Evolutionary conservation across 257 asterid species (phyloP).

Genomic region (Nicotiana tabacum): DNA sequence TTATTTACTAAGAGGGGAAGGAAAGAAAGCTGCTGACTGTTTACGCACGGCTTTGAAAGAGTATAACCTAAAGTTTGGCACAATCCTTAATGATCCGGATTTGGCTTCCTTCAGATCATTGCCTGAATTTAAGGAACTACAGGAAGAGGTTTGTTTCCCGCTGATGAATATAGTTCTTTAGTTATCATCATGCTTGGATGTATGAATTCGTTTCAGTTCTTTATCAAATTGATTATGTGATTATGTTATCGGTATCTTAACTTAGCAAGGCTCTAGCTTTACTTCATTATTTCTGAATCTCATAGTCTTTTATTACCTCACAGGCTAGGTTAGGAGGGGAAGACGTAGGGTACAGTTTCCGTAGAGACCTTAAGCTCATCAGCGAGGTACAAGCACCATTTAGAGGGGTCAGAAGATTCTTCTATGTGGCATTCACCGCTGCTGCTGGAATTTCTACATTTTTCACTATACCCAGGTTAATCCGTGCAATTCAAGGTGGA

Average conservation of each 20-base stretch:
- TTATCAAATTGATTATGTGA: conserved; percentile 2
- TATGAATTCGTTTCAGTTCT: background rate
- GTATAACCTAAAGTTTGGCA: conserved; percentile 77
- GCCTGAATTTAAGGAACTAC: conserved; percentile 91
- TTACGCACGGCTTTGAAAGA: conserved; percentile 89
- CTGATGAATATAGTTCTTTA: background rate
- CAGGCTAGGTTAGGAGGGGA: conserved; percentile 96
- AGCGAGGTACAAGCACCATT: conserved; percentile 99
- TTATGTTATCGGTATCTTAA: background rate
- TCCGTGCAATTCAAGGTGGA: conserved; percentile 72
- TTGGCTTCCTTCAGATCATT: conserved; percentile 89
- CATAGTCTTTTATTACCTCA: conserved; percentile 7
- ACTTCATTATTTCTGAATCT: background rate
- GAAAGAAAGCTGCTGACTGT: conserved; percentile 79
- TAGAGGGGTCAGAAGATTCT: conserved; percentile 83
- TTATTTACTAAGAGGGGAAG: conserved; percentile 80
- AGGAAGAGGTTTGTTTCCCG: conserved; percentile 73
- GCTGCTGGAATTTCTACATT: conserved; percentile 90
- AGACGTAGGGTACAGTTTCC: conserved; percentile 82
- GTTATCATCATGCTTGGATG: background rate
- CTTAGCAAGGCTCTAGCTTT: background rate
- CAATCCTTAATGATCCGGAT: conserved; percentile 94
- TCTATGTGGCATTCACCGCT: conserved; percentile 78
- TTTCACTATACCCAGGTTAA: conserved; percentile 67
- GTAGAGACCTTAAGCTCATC: conserved; percentile 94